Evolutionary conservation across 2,329 filamentous ascomycete species (phyloP), one percentile per base, ranked within the genome.

Genomic region (Talaromyces sp.): DNA sequence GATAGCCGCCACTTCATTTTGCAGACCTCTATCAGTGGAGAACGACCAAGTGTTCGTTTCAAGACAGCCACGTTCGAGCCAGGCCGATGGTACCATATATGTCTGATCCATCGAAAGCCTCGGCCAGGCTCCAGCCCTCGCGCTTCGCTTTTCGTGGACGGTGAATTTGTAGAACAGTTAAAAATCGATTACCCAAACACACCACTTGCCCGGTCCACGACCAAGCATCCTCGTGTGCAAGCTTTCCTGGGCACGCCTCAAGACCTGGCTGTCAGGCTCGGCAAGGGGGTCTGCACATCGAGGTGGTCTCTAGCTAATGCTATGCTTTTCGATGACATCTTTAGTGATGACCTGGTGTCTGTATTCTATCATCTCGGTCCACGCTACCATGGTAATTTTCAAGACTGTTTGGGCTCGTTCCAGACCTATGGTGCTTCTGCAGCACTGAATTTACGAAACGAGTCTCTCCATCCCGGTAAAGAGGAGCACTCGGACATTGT

Each of bases 371-470:
- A 93, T 56, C 87, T 99, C 18, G 94, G 95, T 0, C 90, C 92
- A 28, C 87, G 92, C 55, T 99, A 99, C 68, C 89, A 92, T 70
- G 95, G 95, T 16, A 99, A 99, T 72, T 96, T 96, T 68, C 95
- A 99, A 76, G 95, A 99, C 71, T 95, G 92, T 68, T 83, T 99
- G 14, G 95, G 96, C 5, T 94, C 92, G 1, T 96, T 99, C 70
- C 92, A 98, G 72, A 99, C 96, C 0, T 99, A 99, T 72, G 87
- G 90, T 69, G 94, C 95, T 6, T 98, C 95, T 1, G 94, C 95
- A 7, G 88, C 91, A 59, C 80, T 99, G 44, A 95, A 96, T 63
- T 83, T 97, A 59, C 89, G 94, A 53, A 98, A 98, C 69, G 95
- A 99, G 71, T 86, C 92, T 57, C 83, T 96, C 42, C 91, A 96